phyloP scores from a whole-genome alignment of 2,329 filamentous ascomycete genomes.

The Thelonectria rubi region DNA sequence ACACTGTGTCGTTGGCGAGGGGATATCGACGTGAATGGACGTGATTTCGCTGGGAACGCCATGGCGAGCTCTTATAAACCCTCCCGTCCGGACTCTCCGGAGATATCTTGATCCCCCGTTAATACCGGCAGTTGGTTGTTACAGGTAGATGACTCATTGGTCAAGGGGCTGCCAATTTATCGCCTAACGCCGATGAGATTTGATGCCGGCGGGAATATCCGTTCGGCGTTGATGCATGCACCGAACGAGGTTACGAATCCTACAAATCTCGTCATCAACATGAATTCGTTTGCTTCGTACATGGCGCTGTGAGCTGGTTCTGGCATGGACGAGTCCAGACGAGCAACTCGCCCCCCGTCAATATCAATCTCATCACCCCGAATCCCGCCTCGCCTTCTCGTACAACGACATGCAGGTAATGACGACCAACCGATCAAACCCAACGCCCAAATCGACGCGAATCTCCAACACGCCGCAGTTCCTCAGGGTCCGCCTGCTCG shows the following conservation, averaged over 20 bases:
- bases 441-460: conserved; percentile 22
- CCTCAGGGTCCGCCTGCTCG: conserved; percentile 9
- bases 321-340: too few relatives aligned
- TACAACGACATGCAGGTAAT: conserved; percentile 27
- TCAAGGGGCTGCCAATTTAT: neutral
- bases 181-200: neutral
- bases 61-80: neutral
- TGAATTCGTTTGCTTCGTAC: neutral
- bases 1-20: neutral
- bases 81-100: neutral
- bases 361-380: neutral
- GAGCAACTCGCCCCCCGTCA: neutral
- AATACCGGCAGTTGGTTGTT: neutral
- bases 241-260: too few relatives aligned
- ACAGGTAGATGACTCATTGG: neutral
- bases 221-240: neutral
- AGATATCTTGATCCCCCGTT: neutral
- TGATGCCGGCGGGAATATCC: neutral
- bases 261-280: neutral
- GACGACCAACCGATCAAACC: conserved; percentile 31
- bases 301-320: too few relatives aligned
- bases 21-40: neutral
- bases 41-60: neutral
- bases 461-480: conserved; percentile 29
- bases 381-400: conserved; percentile 26